Evolutionary conservation across 2,329 filamentous ascomycete genomes (phyloP).

Genomic region (Ampelomyces quisqualis): DNA sequence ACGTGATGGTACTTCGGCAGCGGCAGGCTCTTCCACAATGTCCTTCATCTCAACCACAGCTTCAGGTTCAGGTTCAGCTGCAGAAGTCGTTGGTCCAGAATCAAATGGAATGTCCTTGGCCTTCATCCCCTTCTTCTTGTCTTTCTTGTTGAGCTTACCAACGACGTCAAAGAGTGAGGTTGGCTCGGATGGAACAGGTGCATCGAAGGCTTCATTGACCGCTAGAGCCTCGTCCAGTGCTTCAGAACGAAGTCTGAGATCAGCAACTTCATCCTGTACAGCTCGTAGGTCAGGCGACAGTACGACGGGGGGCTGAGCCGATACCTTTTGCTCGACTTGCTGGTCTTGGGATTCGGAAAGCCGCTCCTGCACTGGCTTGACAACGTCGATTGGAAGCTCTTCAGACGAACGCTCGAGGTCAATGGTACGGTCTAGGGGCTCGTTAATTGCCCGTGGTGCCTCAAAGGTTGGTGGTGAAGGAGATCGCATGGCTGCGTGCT

Average conservation of each 20-base stretch:
- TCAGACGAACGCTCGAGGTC: constrained; percentile 1
- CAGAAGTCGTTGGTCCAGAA: constrained; percentile 27
- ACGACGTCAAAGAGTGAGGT: constrained; percentile 33
- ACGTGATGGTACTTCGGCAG: constrained; percentile 8
- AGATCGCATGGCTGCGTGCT: constrained; percentile 3
- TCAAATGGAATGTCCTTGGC: constrained; percentile 19
- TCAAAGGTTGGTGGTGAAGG: constrained; percentile 2
- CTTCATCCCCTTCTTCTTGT: constrained; percentile 33
- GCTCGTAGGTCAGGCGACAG: constrained; percentile 30
- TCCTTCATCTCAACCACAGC: constrained; percentile 25
- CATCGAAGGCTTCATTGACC: constrained; percentile 9
- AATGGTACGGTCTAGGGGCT: neutral
- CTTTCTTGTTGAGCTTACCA: constrained; percentile 30
- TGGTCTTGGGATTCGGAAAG: neutral
- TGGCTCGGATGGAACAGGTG: constrained; percentile 13
- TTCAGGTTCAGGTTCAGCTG: constrained; percentile 20
- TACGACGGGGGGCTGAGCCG: neutral
- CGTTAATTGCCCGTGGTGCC: neutral
- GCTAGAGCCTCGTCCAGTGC: constrained; percentile 24
- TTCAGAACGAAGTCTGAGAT: constrained; percentile 32
- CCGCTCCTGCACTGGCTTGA: constrained; percentile 4
- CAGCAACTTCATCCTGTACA: constrained; percentile 28
- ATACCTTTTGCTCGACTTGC: neutral
- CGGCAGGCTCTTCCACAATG: constrained; percentile 12
- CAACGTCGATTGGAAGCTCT: constrained; percentile 3